Percentiles rank a stretch among this genome's conserved stretches.
Conservation (phyloP, 2,329 filamentous ascomycete genomes). For the Diaporthe sp. region DNA sequence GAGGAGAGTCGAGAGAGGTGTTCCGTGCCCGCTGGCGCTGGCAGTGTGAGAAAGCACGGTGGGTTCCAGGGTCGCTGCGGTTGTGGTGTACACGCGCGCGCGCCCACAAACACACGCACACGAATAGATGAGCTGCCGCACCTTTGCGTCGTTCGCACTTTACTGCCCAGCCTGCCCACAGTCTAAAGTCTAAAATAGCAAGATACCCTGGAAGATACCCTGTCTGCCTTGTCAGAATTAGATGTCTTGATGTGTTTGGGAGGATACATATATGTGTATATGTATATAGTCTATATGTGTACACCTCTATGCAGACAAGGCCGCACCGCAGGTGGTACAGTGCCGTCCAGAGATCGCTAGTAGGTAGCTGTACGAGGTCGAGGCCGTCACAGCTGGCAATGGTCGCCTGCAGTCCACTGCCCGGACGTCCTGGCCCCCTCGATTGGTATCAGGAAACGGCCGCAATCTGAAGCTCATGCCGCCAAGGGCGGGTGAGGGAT, state of each 20-base stretch:
- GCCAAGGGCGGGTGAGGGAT: conserved; percentile 35
- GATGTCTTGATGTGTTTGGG: background rate
- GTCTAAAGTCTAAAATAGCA: background rate
- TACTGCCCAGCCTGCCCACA: conserved; percentile 19
- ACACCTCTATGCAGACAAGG: background rate
- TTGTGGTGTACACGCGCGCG: background rate
- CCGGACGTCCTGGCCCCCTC: conserved; percentile 20
- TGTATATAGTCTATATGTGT: background rate
- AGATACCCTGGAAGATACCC: background rate
- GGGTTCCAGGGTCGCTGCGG: conserved; percentile 20
- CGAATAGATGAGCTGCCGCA: background rate
- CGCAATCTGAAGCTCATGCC: conserved; percentile 21
- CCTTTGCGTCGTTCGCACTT: background rate
- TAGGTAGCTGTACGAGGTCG: conserved; percentile 18
- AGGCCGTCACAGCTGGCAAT: conserved; percentile 31
- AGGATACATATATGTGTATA: background rate
- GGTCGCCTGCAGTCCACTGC: conserved; percentile 38
- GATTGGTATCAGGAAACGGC: conserved; percentile 28
- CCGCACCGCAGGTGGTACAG: background rate
- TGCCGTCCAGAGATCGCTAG: background rate
- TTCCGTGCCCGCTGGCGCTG: conserved; percentile 25
- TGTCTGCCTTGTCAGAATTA: background rate
- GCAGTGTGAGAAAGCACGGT: conserved; percentile 13
- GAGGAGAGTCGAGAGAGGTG: conserved; percentile 30
- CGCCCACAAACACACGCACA: background rate